Conservation (phyloP, 2,329 filamentous ascomycete genomes). For the Beauveria rudraprayagi region DNA sequence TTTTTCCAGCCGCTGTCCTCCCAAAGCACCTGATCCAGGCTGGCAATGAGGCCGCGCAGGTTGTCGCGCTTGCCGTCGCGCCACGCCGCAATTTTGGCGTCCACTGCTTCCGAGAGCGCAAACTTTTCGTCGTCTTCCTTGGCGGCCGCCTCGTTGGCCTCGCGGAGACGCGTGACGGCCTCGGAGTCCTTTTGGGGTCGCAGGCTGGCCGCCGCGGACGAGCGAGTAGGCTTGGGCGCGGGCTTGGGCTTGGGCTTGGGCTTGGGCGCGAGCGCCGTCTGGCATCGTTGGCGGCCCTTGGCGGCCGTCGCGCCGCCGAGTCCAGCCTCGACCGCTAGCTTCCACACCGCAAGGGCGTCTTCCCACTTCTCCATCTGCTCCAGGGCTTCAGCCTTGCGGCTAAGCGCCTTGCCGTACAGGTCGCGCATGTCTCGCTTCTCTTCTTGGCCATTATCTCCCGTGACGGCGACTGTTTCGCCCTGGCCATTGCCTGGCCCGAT, state of each 20-base stretch:
- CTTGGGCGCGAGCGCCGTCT: conserved; percentile 73
- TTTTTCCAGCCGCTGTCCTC: conserved; percentile 92
- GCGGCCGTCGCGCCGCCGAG: conserved; percentile 79
- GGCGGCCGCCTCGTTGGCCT: conserved; percentile 78
- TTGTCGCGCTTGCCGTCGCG: conserved; percentile 90
- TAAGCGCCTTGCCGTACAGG: conserved; percentile 86
- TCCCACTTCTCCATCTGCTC: conserved; percentile 93
- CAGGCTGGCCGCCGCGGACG: conserved; percentile 30
- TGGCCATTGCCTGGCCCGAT: conserved; percentile 76
- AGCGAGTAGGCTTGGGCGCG: conserved; percentile 31
- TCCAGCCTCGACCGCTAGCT: conserved; percentile 71
- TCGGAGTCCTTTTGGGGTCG: conserved; percentile 51
- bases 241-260: conserved; percentile 37
- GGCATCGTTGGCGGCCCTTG: conserved; percentile 80
- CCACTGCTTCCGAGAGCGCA: conserved; percentile 75
- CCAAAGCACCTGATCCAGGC: conserved; percentile 86
- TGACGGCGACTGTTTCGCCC: conserved; percentile 68
- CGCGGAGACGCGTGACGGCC: conserved; percentile 74
- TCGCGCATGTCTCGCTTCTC: conserved; percentile 80
- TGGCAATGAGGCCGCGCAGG: conserved; percentile 75
- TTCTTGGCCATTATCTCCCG: conserved; percentile 45
- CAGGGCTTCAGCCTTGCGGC: conserved; percentile 88
- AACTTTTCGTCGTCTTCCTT: conserved; percentile 89
- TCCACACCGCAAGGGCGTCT: conserved; percentile 77
- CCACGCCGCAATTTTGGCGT: conserved; percentile 72